Percentiles rank a stretch among this genome's conserved stretches.
phyloP scores from a whole-genome alignment of 1,284 basidiomycete species.

The Irpex rosettiformis region DNA sequence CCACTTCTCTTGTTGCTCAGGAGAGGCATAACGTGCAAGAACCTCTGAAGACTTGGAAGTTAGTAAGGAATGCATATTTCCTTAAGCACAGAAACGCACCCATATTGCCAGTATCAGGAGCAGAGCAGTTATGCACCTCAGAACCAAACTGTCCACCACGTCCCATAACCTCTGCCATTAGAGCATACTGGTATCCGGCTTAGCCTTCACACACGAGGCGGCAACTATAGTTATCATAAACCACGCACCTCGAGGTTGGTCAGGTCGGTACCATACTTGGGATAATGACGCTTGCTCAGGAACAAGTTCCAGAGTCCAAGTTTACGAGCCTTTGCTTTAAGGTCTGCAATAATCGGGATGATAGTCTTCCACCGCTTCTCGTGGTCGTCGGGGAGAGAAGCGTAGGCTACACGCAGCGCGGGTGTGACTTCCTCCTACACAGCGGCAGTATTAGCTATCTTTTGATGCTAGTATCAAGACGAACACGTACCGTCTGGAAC shows the following conservation, averaged over 20 bases:
- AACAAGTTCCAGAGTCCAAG: slow-evolving; percentile 97
- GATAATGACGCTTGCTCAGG: slow-evolving; percentile 91
- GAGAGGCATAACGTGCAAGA: slow-evolving; percentile 87
- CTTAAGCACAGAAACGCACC: slow-evolving; percentile 45
- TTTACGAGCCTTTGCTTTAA: slow-evolving; percentile 86
- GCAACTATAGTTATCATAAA: too few relatives aligned
- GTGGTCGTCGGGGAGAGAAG: slow-evolving; percentile 79
- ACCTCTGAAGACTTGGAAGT: slow-evolving; percentile 64
- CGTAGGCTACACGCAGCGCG: slow-evolving; percentile 73
- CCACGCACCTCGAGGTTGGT: slow-evolving; percentile 83
- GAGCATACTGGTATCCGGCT: slow-evolving; percentile 74
- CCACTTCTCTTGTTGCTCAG: slow-evolving; percentile 91
- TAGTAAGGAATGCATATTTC: background rate
- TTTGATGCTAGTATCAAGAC: background rate
- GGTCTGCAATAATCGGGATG: slow-evolving; percentile 77
- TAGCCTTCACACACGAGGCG: too few relatives aligned
- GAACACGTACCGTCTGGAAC: slow-evolving; percentile 75
- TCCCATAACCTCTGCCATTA: slow-evolving; percentile 95
- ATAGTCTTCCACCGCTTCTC: slow-evolving; percentile 80
- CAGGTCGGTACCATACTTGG: slow-evolving; percentile 82
- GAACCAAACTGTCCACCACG: slow-evolving; percentile 80
- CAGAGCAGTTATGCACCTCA: slow-evolving; percentile 88
- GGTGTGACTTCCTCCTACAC: slow-evolving; percentile 86
- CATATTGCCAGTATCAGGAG: slow-evolving; percentile 96
- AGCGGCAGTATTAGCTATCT: slow-evolving; percentile 8